Evolutionary conservation across 331 rosid genomes (phyloP), one percentile per base, ranked within the genome.

Genomic region (Cucumis variabilis): DNA sequence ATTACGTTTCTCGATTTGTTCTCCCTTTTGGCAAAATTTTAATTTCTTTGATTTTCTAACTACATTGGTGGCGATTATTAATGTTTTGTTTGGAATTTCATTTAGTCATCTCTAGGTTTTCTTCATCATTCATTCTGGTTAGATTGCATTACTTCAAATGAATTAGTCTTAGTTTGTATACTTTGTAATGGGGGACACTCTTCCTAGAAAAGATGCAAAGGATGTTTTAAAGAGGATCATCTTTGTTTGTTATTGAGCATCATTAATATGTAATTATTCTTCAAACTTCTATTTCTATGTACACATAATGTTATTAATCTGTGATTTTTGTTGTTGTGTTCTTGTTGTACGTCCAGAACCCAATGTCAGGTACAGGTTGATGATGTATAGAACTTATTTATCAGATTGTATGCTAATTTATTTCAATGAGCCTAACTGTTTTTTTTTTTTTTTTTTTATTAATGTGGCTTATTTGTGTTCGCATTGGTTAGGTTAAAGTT

Each of bases 401-500:
- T 55, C 50, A 79, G 85, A 10, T 19, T 58, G 44, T 55, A 27
- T 30, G 50, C 85, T 78, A 11, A 27, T 63, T 83, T 33, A 63
- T 66, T 37, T 13, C 15, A 14, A 15, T n/a, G 23, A 11, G 65
- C 58, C 25, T 23, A 33, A 21, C 55, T 33, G 53, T 33, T 33
- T 33, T 33, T 30, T 20, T 82, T 27, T 41, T 33, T 33, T 33
- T 33, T 30, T 20, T 82, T 27, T 41, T 1, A 12, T 83, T 37
- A 21, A 37, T 13, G 11, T 66, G 20, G 70, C 27, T 83, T 53
- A 5, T 51, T 65, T 76, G 53, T 58, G 48, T 41, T 33, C 46
- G 87, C 67, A 28, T 71, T 86, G 83, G 74, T 85, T 21, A 97
- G 99, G 96, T 97, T 37, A 97, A 96, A 93, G 98, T 97, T 90